These are phyloP conservation scores for Phytophthora syringae DNA, from an alignment of 352 stramenopile genomes.

Conservation along the genomic window DNA sequence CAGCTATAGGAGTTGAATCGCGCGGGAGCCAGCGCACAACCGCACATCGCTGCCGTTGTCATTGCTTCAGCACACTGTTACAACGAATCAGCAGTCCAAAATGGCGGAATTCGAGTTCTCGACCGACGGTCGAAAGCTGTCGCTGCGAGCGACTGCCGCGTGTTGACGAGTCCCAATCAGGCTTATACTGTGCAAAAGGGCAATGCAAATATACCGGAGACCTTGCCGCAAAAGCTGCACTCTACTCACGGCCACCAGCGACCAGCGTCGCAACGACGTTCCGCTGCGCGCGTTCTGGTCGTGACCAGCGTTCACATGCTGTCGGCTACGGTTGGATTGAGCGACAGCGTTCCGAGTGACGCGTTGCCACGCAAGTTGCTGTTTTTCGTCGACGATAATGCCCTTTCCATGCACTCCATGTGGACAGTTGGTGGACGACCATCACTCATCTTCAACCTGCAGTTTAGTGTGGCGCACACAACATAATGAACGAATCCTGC, in stretches of 20 bases:
- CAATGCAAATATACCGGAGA: background rate
- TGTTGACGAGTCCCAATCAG: no score
- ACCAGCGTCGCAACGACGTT: background rate
- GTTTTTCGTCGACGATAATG: background rate
- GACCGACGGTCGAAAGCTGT: background rate
- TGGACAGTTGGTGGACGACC: conserved; percentile 19
- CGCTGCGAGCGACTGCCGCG: background rate
- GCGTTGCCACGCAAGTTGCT: background rate
- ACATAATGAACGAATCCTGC: no score
- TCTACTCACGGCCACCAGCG: background rate
- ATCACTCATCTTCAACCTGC: conserved; percentile 26
- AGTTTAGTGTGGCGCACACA: conserved; percentile 9
- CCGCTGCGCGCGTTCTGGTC: background rate
- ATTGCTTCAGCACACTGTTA: background rate
- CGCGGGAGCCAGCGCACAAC: background rate
- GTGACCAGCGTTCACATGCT: background rate
- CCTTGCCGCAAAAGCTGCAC: background rate
- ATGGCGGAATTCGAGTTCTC: background rate
- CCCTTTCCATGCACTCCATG: conserved; percentile 1
- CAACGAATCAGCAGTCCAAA: no score
- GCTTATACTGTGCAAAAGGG: no score
- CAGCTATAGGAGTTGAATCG: background rate
- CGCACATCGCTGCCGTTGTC: background rate
- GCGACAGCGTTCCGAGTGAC: background rate
- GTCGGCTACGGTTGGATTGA: background rate